These are phyloP conservation scores for Wickerhamiella occidentalis DNA, from an alignment of 805 yeast species.

Conservation along the genomic window DNA sequence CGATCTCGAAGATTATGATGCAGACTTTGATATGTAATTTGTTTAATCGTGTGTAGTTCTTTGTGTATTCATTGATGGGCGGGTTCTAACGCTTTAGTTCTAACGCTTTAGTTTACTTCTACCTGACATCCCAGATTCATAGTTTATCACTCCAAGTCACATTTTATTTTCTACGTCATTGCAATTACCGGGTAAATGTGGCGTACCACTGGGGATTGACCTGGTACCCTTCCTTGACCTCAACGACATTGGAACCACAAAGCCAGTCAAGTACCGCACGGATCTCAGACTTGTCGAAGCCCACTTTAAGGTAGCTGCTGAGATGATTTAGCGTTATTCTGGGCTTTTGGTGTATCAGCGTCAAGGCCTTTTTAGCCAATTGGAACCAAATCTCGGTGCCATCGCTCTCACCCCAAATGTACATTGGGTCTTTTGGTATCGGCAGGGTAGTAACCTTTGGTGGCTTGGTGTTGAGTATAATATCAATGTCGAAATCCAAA, in stretches of 20 bases:
- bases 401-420: slow-evolving; percentile 1
- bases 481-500: slow-evolving; percentile 47
- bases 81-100: too few relatives aligned
- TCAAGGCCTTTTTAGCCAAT: slow-evolving; percentile 5
- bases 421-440: slow-evolving; percentile 6
- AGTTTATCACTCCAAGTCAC: too few relatives aligned
- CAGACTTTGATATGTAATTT: slow-evolving; percentile 27
- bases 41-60: too few relatives aligned
- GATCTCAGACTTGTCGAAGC: slow-evolving; percentile 11
- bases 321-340: slow-evolving; percentile 13
- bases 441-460: slow-evolving; percentile 26
- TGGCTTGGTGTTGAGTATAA: neutral
- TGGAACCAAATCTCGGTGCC: slow-evolving; percentile 5
- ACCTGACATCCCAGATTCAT: too few relatives aligned
- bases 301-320: slow-evolving; percentile 62
- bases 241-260: neutral
- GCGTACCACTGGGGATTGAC: slow-evolving; percentile 6
- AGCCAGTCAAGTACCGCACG: slow-evolving; percentile 12
- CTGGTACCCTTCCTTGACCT: slow-evolving; percentile 3
- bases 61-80: too few relatives aligned
- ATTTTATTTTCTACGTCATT: too few relatives aligned
- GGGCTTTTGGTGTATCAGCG: slow-evolving; percentile 12
- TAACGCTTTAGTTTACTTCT: too few relatives aligned
- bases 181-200: neutral
- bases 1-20: slow-evolving; percentile 34